phyloP scores from a whole-genome alignment of 805 yeast genomes.

The Wickerhamiella lipophila region DNA sequence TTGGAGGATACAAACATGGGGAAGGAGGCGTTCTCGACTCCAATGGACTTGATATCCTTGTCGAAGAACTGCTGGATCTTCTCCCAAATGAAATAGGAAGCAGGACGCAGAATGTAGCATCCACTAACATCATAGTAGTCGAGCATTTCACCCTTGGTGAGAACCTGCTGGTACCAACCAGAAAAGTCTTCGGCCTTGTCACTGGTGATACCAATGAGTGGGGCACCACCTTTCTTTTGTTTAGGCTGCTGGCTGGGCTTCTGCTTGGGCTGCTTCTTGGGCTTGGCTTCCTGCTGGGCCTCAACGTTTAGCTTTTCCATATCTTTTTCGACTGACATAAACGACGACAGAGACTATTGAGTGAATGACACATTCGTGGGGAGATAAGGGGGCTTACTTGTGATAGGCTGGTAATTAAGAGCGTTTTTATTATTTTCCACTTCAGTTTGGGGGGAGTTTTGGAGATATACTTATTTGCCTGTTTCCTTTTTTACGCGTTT shows the following conservation, averaged over 20 bases:
- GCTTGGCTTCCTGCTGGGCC: neutral
- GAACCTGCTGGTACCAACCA: conserved; percentile 93
- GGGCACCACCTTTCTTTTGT: conserved; percentile 45
- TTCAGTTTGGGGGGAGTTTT: too few relatives aligned
- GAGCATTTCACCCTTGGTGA: conserved; percentile 94
- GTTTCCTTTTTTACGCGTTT: too few relatives aligned
- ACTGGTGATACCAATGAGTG: conserved; percentile 89
- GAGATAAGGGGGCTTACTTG: neutral
- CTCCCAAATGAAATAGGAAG: conserved; percentile 92
- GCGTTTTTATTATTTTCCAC: too few relatives aligned
- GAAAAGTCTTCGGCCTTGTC: conserved; percentile 88
- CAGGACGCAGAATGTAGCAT: conserved; percentile 94
- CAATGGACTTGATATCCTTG: conserved; percentile 63
- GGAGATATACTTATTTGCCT: too few relatives aligned
- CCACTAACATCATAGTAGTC: conserved; percentile 99
- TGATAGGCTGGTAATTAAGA: neutral
- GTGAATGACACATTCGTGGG: neutral
- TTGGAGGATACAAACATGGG: conserved; percentile 94
- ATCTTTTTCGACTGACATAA: conserved; percentile 5
- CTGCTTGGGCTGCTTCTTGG: conserved; percentile 3
- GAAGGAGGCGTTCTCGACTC: conserved; percentile 91
- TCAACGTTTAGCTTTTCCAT: conserved; percentile 4
- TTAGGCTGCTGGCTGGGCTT: neutral
- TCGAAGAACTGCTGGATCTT: conserved; percentile 80
- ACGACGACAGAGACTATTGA: neutral